A percentile compares a stretch with the other conserved stretches of the same genome.
phyloP scores from a whole-genome alignment of 805 yeast genomes.

The Saccharomycopsis schoenii region DNA sequence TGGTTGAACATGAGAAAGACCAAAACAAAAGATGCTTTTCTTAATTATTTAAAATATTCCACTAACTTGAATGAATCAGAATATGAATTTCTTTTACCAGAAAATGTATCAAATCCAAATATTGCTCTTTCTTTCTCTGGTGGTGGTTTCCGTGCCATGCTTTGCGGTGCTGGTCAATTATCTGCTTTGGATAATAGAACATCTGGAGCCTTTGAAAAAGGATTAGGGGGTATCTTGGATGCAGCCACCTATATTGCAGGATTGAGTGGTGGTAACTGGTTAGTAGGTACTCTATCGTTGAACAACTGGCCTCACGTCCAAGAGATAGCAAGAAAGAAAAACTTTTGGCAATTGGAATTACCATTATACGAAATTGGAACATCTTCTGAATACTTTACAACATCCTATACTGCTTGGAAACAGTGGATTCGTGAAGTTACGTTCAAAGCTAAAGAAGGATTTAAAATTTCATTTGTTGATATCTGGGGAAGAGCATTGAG shows the following conservation, averaged over 20 bases:
- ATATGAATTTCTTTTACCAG: conserved; percentile 35
- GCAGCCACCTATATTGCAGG: conserved; percentile 65
- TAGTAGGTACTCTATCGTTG: conserved; percentile 54
- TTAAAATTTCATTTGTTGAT: conserved; percentile 54
- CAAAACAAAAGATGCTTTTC: conserved; percentile 36
- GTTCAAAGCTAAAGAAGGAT: conserved; percentile 53
- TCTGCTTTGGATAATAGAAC: conserved; percentile 74
- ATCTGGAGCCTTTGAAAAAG: conserved; percentile 38
- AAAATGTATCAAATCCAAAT: conserved; percentile 35
- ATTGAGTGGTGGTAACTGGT: conserved; percentile 83
- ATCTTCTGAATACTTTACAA: conserved; percentile 43
- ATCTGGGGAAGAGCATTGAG: conserved; percentile 72
- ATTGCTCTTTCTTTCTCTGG: conserved; percentile 67
- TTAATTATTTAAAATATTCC: conserved; percentile 33
- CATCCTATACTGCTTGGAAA: conserved; percentile 26
- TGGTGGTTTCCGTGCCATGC: conserved; percentile 87
- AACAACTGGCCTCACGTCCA: conserved; percentile 69
- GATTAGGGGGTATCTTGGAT: conserved; percentile 68
- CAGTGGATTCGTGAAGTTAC: conserved; percentile 34
- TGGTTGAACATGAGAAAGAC: conserved; percentile 45
- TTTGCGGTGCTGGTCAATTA: conserved; percentile 74
- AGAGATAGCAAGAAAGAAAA: conserved; percentile 34
- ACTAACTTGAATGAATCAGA: conserved; percentile 20
- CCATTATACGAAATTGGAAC: conserved; percentile 58
- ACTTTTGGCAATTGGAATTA: conserved; percentile 25